Percentiles rank a stretch among this genome's conserved stretches.
Evolutionary conservation across 2,329 filamentous ascomycete genomes (phyloP).

Genomic region (Periglandula ipomoeae): DNA sequence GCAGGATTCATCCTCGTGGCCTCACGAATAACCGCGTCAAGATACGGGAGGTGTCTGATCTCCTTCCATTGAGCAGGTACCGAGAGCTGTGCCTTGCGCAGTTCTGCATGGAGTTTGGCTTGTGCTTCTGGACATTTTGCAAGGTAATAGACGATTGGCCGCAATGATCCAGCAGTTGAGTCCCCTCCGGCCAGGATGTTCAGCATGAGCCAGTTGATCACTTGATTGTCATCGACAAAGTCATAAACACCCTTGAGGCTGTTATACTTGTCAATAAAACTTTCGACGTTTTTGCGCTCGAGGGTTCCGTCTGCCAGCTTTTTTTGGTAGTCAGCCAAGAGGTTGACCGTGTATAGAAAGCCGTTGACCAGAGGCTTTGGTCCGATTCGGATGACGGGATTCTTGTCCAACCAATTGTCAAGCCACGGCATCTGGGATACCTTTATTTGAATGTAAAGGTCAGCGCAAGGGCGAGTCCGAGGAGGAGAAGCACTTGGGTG

Average conservation of each 20-base stretch:
- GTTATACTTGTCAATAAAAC: conserved; percentile 10
- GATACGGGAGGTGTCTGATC: conserved; percentile 28
- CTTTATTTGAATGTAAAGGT: conserved; percentile 9
- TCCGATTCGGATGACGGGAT: conserved; percentile 17
- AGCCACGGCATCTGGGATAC: conserved; percentile 14
- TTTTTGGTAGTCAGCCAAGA: conserved; percentile 13
- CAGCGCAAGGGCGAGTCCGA: no score
- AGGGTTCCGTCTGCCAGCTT: conserved; percentile 9
- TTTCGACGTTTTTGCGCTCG: conserved; percentile 16
- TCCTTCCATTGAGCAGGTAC: conserved; percentile 12
- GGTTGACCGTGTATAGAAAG: conserved; percentile 13
- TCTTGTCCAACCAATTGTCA: conserved; percentile 20
- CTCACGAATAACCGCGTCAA: conserved; percentile 44
- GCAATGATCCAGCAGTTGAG: conserved; percentile 26
- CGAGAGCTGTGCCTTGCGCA: conserved; percentile 22
- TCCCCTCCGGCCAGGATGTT: conserved; percentile 25
- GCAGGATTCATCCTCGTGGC: conserved; percentile 38
- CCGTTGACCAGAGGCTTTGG: conserved; percentile 13
- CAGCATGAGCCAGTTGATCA: conserved; percentile 12
- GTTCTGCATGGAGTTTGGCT: conserved; percentile 25
- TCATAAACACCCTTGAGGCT: conserved; percentile 17
- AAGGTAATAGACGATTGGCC: conserved; percentile 26
- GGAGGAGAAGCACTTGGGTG: no score
- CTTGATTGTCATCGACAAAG: conserved; percentile 23
- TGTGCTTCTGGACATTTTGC: conserved; percentile 21